Conservation (phyloP, 2,329 filamentous ascomycete species). For the Escovopsis sp. region DNA sequence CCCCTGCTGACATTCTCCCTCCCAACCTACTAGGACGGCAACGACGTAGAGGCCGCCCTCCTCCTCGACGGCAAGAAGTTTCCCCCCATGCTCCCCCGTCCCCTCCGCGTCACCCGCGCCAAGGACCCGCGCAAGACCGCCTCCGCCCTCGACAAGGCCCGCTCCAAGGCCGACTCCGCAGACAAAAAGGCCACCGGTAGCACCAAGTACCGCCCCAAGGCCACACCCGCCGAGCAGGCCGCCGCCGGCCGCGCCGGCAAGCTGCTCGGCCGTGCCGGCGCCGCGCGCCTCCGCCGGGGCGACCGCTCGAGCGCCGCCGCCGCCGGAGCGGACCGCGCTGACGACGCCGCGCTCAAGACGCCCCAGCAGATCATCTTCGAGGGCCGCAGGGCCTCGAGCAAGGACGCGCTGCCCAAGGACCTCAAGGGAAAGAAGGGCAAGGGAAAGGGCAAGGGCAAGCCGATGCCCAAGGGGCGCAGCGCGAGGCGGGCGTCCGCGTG, state of each 20-base stretch:
- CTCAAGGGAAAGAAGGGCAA: constrained; percentile 43
- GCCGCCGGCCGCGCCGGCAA: constrained; percentile 59
- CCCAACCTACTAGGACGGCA: constrained; percentile 49
- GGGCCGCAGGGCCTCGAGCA: constrained; percentile 57
- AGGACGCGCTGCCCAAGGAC: constrained; percentile 48
- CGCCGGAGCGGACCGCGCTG: constrained; percentile 1
- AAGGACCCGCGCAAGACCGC: constrained; percentile 54
- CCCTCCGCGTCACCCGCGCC: constrained; percentile 73
- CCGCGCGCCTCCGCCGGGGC: constrained; percentile 28
- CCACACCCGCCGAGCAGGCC: constrained; percentile 54
- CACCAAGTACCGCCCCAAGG: constrained; percentile 53
- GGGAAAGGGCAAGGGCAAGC: constrained; percentile 23
- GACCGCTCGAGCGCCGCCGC: constrained; percentile 9
- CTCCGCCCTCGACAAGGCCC: constrained; percentile 25
- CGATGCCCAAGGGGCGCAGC: constrained; percentile 19
- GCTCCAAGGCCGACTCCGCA: constrained; percentile 19
- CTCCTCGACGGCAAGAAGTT: constrained; percentile 83
- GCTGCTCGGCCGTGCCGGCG: constrained; percentile 56
- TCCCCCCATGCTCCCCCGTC: constrained; percentile 81
- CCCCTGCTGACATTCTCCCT: background rate
- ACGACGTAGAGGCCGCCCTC: constrained; percentile 80
- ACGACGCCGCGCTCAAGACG: constrained; percentile 23
- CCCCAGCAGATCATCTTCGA: constrained; percentile 69
- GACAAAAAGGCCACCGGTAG: constrained; percentile 22
- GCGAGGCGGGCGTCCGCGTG: constrained; percentile 28